phyloP scores from a whole-genome alignment of 2,329 filamentous ascomycete species.

The Ophiocordyceps camponoti-floridani region DNA sequence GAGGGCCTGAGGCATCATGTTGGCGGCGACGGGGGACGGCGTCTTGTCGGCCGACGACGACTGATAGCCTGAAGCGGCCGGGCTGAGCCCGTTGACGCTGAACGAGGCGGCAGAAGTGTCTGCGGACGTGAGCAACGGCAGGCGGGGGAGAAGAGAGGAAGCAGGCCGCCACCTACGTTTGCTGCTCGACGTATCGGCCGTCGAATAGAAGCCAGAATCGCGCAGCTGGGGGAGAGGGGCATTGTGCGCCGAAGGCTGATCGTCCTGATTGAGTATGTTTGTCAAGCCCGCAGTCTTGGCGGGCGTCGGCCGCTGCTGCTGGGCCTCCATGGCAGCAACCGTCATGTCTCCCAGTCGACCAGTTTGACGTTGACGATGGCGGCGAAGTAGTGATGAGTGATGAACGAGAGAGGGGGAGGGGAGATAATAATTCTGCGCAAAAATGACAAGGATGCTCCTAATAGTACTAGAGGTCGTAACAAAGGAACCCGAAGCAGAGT shows the following conservation, averaged over 20 bases:
- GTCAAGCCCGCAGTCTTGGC: slow-evolving; percentile 18
- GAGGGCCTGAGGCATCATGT: slow-evolving; percentile 31
- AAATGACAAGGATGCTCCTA: too few species aligned
- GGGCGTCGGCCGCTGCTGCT: slow-evolving; percentile 4
- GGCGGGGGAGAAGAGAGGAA: slow-evolving; percentile 1
- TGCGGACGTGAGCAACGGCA: slow-evolving; percentile 4
- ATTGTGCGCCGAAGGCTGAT: slow-evolving; percentile 10
- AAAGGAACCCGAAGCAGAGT: too few species aligned
- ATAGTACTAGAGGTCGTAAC: too few species aligned
- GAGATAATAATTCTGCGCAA: too few species aligned
- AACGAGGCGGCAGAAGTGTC: slow-evolving; percentile 22
- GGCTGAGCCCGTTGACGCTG: slow-evolving; percentile 19
- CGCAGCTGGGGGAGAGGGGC: slow-evolving; percentile 15
- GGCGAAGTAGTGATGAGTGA: too few species aligned
- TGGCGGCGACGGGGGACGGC: slow-evolving; percentile 37
- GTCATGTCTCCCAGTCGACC: too few species aligned
- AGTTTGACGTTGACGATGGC: too few species aligned
- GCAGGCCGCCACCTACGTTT: slow-evolving; percentile 16
- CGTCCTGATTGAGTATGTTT: slow-evolving; percentile 20
- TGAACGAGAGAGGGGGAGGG: too few species aligned
- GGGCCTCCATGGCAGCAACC: slow-evolving; percentile 6
- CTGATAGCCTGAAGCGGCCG: slow-evolving; percentile 28
- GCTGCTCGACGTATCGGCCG: slow-evolving; percentile 22
- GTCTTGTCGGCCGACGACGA: slow-evolving; percentile 39
- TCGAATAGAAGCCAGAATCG: slow-evolving; percentile 26